A percentile compares a stretch with the other conserved stretches of the same genome.
phyloP scores from a whole-genome alignment of 2,329 filamentous ascomycete species.

The Sphaerulina vaccinii region DNA sequence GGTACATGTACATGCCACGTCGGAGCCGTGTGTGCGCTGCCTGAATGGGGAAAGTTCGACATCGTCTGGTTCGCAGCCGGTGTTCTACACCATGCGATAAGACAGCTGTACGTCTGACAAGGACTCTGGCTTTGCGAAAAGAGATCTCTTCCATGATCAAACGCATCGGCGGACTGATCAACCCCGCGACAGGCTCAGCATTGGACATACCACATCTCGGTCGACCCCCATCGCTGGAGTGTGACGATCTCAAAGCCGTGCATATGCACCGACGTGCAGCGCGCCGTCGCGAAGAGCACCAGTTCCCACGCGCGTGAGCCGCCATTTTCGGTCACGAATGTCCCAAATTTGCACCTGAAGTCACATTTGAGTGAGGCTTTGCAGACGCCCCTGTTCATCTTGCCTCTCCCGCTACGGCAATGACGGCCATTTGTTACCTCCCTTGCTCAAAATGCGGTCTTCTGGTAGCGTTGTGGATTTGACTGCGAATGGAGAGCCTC shows the following conservation, averaged over 20 bases:
- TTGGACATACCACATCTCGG: background rate
- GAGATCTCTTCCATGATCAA: no score
- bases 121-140: no score
- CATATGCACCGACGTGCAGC: background rate
- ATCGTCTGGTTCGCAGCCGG: background rate
- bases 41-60: background rate
- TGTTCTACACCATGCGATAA: no score
- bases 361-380: constrained; percentile 1
- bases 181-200: background rate
- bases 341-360: background rate
- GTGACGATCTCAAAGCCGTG: background rate
- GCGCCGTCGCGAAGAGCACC: background rate
- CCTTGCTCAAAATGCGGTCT: constrained; percentile 3
- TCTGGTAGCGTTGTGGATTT: background rate
- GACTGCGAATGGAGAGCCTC: background rate
- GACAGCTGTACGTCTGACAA: no score
- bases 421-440: constrained; percentile 2
- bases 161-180: background rate
- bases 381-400: constrained; percentile 2
- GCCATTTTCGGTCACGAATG: background rate
- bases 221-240: background rate
- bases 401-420: background rate
- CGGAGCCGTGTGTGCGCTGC: background rate
- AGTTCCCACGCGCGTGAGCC: background rate
- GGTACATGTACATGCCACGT: background rate